phyloP scores from a whole-genome alignment of 768 basidiomycete genomes.

The Coprinopsis marcescibilis region DNA sequence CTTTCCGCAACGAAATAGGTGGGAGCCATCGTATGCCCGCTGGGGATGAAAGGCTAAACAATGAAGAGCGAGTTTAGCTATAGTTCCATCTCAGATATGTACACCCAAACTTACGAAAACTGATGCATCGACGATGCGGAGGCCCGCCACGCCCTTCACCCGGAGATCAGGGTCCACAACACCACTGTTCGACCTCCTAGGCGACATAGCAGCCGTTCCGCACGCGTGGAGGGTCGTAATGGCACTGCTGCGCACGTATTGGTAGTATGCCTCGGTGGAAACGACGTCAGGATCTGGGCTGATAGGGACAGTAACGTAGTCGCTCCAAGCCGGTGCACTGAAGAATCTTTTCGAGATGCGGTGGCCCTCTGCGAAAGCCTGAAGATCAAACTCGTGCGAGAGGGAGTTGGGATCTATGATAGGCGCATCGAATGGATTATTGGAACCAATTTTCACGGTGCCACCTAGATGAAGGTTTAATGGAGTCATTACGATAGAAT shows the following conservation, averaged over 20 bases:
- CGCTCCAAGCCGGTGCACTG: conserved; percentile 11
- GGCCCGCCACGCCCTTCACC: conserved; percentile 1
- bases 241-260: too few species aligned
- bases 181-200: conserved; percentile 1
- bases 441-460: conserved; percentile 15
- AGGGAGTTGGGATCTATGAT: conserved; percentile 17
- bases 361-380: conserved; percentile 6
- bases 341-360: conserved; percentile 12
- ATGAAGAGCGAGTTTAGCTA: not conserved
- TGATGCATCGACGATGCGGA: not conserved
- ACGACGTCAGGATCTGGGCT: too few species aligned
- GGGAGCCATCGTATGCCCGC: not conserved
- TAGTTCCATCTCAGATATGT: not conserved
- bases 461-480: conserved; percentile 14
- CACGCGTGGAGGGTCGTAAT: too few species aligned
- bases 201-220: conserved; percentile 4
- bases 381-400: conserved; percentile 9
- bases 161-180: conserved; percentile 5
- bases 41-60: not conserved
- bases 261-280: too few species aligned
- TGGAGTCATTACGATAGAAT: not conserved
- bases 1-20: not conserved
- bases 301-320: too few species aligned
- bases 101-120: not conserved
- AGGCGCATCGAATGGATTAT: conserved; percentile 21